Conservation (phyloP, 1,284 basidiomycete genomes). For the Marasmius sp. region DNA sequence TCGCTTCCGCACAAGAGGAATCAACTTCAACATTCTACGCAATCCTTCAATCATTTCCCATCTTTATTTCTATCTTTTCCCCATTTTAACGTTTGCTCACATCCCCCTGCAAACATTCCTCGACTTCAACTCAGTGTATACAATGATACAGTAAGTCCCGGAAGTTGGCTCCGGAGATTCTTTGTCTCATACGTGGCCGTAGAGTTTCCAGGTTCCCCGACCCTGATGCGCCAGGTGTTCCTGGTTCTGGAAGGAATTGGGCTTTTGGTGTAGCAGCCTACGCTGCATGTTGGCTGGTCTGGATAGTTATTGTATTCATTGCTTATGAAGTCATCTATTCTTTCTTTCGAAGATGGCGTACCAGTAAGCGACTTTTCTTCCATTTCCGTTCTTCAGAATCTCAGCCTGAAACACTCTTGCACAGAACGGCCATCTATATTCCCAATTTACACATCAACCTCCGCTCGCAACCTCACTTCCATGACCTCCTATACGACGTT, state of each 20-base stretch:
- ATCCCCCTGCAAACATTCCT: slow-evolving; percentile 77
- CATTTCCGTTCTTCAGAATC: neutral
- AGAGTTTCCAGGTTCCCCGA: slow-evolving; percentile 72
- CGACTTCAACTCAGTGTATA: slow-evolving; percentile 47
- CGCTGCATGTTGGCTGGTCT: slow-evolving; percentile 73
- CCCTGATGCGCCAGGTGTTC: slow-evolving; percentile 61
- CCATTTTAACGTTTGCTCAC: slow-evolving; percentile 67
- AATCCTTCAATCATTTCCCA: slow-evolving; percentile 56
- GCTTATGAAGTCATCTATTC: slow-evolving; percentile 81
- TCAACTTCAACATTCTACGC: slow-evolving; percentile 65
- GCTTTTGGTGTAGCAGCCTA: slow-evolving; percentile 74
- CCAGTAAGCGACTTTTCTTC: slow-evolving; percentile 58
- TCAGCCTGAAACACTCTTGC: slow-evolving; percentile 4
- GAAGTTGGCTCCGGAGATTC: neutral
- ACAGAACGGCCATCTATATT: slow-evolving; percentile 78
- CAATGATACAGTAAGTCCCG: neutral
- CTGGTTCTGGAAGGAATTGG: slow-evolving; percentile 75
- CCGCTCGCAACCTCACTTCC: slow-evolving; percentile 69
- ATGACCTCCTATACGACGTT: slow-evolving; percentile 81
- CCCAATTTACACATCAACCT: slow-evolving; percentile 79
- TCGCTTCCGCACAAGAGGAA: slow-evolving; percentile 59
- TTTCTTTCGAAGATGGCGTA: slow-evolving; percentile 78
- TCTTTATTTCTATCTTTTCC: slow-evolving; percentile 66
- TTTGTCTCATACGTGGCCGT: neutral
- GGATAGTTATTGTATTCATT: slow-evolving; percentile 73